A percentile compares a stretch with the other conserved stretches of the same genome.
Conservation (phyloP, 352 stramenopile genomes). For the Pythium plurisporium region DNA sequence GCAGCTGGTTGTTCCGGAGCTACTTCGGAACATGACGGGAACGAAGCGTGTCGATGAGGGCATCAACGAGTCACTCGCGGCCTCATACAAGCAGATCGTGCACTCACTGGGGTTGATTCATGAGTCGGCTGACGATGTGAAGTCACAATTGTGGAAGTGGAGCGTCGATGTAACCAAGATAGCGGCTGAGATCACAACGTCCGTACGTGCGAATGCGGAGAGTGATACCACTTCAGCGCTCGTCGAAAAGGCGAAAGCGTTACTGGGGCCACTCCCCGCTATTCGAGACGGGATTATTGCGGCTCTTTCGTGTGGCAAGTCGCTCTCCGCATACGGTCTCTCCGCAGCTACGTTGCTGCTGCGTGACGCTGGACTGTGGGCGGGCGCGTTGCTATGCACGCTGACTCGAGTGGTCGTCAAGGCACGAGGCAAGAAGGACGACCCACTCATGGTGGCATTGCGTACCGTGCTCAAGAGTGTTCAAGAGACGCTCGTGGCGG, state of each 20-base stretch:
- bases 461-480: constrained; percentile 58
- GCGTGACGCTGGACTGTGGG: constrained; percentile 54
- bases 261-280: constrained; percentile 9
- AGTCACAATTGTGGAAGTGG: constrained; percentile 57
- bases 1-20: constrained; percentile 39
- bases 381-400: constrained; percentile 42
- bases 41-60: constrained; percentile 1
- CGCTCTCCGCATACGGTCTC: constrained; percentile 48
- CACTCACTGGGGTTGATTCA: constrained; percentile 11
- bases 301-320: constrained; percentile 2
- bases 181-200: background rate
- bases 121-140: constrained; percentile 11
- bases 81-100: constrained; percentile 29
- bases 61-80: constrained; percentile 25
- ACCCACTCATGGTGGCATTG: constrained; percentile 31
- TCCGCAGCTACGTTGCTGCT: constrained; percentile 49
- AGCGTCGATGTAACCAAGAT: constrained; percentile 24
- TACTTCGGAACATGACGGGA: constrained; percentile 35
- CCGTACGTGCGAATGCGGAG: constrained; percentile 14
- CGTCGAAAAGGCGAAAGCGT: background rate
- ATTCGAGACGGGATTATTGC: constrained; percentile 17
- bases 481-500: constrained; percentile 37
- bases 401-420: constrained; percentile 39
- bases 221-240: background rate
- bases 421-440: constrained; percentile 73